Conservation (phyloP, 2,329 filamentous ascomycete species). For the Drechslerella dactyloides region DNA sequence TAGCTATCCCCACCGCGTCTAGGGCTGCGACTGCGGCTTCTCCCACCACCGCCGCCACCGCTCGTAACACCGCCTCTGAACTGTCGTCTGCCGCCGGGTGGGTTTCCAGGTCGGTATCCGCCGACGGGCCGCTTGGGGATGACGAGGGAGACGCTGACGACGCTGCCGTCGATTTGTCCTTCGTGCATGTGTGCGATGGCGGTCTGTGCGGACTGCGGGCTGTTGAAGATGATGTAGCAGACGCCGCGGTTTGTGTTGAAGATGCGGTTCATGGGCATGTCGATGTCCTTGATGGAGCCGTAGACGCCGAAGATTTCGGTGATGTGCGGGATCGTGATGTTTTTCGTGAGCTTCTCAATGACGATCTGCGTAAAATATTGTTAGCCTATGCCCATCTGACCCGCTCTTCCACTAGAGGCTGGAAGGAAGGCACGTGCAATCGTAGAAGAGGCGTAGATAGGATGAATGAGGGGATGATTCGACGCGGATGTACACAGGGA, state of each 20-base stretch:
- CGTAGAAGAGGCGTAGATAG: no score
- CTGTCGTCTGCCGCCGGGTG: slow-evolving; percentile 39
- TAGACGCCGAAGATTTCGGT: slow-evolving; percentile 91
- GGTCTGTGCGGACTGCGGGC: slow-evolving; percentile 78
- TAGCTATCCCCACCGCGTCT: slow-evolving; percentile 57
- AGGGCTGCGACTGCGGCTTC: slow-evolving; percentile 54
- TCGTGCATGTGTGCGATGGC: slow-evolving; percentile 98
- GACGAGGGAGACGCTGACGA: slow-evolving; percentile 86
- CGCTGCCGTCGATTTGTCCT: slow-evolving; percentile 83
- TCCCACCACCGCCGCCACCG: slow-evolving; percentile 55
- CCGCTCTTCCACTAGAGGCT: neutral
- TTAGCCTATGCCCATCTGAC: neutral
- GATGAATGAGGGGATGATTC: no score
- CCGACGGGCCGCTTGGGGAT: slow-evolving; percentile 71
- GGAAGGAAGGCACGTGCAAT: no score
- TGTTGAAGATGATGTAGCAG: slow-evolving; percentile 85
- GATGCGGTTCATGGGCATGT: slow-evolving; percentile 85
- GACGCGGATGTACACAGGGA: no score
- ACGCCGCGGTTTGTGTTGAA: slow-evolving; percentile 90
- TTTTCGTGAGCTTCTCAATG: slow-evolving; percentile 93
- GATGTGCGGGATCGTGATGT: slow-evolving; percentile 85
- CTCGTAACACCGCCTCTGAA: slow-evolving; percentile 55
- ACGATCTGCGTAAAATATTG: slow-evolving; percentile 71
- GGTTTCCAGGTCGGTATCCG: slow-evolving; percentile 51
- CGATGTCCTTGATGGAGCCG: slow-evolving; percentile 82